Conservation (phyloP, 495 filamentous ascomycete genomes). For the Viridothelium virens region DNA sequence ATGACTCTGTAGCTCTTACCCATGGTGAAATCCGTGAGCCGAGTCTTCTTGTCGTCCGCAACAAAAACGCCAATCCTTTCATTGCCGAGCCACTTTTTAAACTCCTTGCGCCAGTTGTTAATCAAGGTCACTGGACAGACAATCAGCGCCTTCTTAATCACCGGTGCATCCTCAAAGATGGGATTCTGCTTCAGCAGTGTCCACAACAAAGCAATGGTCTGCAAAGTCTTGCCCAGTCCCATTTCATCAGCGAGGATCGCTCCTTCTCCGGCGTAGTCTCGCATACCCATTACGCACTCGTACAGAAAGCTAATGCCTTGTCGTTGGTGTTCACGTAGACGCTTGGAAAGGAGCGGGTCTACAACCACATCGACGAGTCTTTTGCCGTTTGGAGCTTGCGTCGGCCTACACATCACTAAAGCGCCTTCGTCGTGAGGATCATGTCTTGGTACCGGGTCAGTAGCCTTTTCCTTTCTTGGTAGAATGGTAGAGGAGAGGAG, state of each 20-base stretch:
- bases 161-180: conserved; percentile 50
- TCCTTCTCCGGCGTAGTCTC: conserved; percentile 61
- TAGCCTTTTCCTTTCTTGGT: conserved; percentile 34
- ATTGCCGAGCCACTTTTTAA: conserved; percentile 72
- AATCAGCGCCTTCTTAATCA: conserved; percentile 71
- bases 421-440: conserved; percentile 54
- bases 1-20: conserved; percentile 69
- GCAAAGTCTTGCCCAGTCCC: conserved; percentile 73
- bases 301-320: conserved; percentile 74
- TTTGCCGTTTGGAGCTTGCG: conserved; percentile 51
- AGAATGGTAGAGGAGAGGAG: conserved; percentile 49
- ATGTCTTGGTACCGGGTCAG: conserved; percentile 54
- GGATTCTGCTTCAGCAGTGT: conserved; percentile 77
- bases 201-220: conserved; percentile 73
- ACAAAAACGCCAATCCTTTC: conserved; percentile 72
- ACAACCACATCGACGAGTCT: conserved; percentile 73
- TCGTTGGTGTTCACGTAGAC: conserved; percentile 66
- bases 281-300: conserved; percentile 78
- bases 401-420: conserved; percentile 62
- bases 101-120: conserved; percentile 74
- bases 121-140: conserved; percentile 76
- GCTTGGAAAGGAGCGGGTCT: conserved; percentile 59
- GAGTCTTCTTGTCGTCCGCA: conserved; percentile 53
- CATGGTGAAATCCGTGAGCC: conserved; percentile 60
- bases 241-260: conserved; percentile 78